Base-by-base conservation (phyloP, 805 yeast genomes). In the Candida qinlingensis region DNA sequence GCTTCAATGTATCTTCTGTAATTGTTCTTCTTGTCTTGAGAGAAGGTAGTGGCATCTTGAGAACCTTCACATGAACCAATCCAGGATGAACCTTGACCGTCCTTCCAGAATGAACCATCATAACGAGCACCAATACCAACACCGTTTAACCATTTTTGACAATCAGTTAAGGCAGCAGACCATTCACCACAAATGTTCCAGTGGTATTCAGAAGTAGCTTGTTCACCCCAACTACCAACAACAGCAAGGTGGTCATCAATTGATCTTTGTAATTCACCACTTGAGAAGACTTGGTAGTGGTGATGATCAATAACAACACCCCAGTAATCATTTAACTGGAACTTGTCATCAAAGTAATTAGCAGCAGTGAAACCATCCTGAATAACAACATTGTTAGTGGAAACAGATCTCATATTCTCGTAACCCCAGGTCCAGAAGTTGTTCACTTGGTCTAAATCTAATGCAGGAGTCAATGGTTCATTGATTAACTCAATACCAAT, bases 101-200 rank as follows among this genome's bases (percentile, higher is more conserved):
- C 72, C 19, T 47, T 25, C 34, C 34, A 31, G 62, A 59, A 81
- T 7, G 80, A 62, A 39, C 87, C 88, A 48, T 87, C 90, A 67
- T 77, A 89, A 61, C 96, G 79, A 33, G 96, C 82, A 51, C 96
- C 96, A 51, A 81, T 71, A 47, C 82, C 83, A 25, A 85, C 91
- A 62, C 97, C 97, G 60, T 91, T 91, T 42, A 91, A 70, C 96
- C 96, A 85, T 50, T 75, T 74, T 6, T 94, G 79, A 72, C 97
- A 91, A 69, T 91, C 97, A 4, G 96, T 90, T 55, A 91, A 74
- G 1, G 97, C 97, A 10, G 90, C 96, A 27, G 87, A 73, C 87
- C 92, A 91, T 71, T 90, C 97, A 52, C 97, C 97, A 41, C 80
- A 76, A 33, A 90, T 73, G 46, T 77, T 76, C 87, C 92, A 86